Percentiles rank a stretch among this genome's conserved stretches.
Evolutionary conservation across 2,329 filamentous ascomycete genomes (phyloP).

Genomic region (Aspergillus fumigatiaffinis): DNA sequence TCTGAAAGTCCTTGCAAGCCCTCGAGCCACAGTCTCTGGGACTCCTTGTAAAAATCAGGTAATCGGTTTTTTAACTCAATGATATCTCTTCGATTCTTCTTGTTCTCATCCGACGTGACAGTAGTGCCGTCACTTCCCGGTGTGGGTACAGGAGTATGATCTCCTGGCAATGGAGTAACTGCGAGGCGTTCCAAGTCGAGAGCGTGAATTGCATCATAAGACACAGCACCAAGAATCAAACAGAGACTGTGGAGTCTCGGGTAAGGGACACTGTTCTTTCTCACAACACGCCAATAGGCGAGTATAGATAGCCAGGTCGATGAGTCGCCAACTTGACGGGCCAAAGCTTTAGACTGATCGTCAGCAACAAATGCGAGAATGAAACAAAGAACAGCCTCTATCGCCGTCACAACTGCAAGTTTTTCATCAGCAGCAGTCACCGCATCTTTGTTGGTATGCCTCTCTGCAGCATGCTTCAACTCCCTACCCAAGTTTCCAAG

Average conservation of each 20-base stretch:
- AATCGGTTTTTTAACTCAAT: slow-evolving; percentile 38
- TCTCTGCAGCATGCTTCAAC: slow-evolving; percentile 44
- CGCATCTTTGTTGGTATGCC: slow-evolving; percentile 29
- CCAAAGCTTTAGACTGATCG: slow-evolving; percentile 35
- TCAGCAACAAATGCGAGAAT: slow-evolving; percentile 45
- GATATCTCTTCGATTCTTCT: slow-evolving; percentile 36
- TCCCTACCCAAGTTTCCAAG: slow-evolving; percentile 42
- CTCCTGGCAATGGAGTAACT: slow-evolving; percentile 35
- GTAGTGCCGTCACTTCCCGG: slow-evolving; percentile 42
- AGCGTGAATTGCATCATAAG: slow-evolving; percentile 43
- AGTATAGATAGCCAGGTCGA: slow-evolving; percentile 46
- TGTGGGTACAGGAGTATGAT: slow-evolving; percentile 38
- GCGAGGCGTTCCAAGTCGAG: slow-evolving; percentile 45
- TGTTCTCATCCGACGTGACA: slow-evolving; percentile 35
- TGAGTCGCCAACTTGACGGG: slow-evolving; percentile 37
- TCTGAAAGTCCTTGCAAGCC: slow-evolving; percentile 39
- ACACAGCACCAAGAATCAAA: slow-evolving; percentile 44
- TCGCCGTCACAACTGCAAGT: slow-evolving; percentile 35
- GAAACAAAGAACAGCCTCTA: slow-evolving; percentile 47
- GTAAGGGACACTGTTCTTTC: slow-evolving; percentile 34
- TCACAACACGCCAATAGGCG: slow-evolving; percentile 45
- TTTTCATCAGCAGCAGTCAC: slow-evolving; percentile 32
- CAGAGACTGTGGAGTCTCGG: slow-evolving; percentile 43
- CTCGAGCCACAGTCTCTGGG: slow-evolving; percentile 43
- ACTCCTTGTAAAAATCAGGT: slow-evolving; percentile 38